These are phyloP conservation scores for Cladophialophora chaetospira DNA, from an alignment of 2,329 filamentous ascomycete species.

Conservation along the genomic window DNA sequence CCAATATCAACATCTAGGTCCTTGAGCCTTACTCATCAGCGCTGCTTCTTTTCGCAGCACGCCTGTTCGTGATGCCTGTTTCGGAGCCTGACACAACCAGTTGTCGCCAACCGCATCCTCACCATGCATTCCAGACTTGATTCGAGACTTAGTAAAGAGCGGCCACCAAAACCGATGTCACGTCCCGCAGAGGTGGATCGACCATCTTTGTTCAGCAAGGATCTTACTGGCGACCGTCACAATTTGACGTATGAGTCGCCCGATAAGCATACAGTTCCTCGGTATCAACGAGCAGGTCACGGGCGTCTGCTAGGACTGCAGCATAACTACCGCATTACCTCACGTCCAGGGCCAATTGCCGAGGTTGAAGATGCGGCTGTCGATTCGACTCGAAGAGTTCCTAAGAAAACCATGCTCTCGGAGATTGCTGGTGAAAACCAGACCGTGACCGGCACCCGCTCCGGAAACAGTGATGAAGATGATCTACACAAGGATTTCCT, in stretches of 20 bases:
- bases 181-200: not conserved
- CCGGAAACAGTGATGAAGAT: constrained; percentile 30
- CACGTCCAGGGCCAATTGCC: constrained; percentile 58
- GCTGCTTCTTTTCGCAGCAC: too few relatives aligned
- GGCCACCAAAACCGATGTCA: not conserved
- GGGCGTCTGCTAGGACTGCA: constrained; percentile 71
- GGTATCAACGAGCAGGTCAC: constrained; percentile 66
- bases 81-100: too few relatives aligned
- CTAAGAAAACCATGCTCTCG: constrained; percentile 44
- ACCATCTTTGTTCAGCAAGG: constrained; percentile 40
- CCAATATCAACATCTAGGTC: too few relatives aligned
- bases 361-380: constrained; percentile 41
- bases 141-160: too few relatives aligned
- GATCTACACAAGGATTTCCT: constrained; percentile 30
- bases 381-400: constrained; percentile 40
- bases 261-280: constrained; percentile 70
- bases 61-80: too few relatives aligned
- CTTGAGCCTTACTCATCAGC: too few relatives aligned
- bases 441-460: constrained; percentile 32
- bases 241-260: constrained; percentile 74
- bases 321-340: constrained; percentile 65
- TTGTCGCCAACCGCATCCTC: too few relatives aligned
- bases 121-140: too few relatives aligned
- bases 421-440: constrained; percentile 31
- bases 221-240: constrained; percentile 74